Evolutionary conservation across 2,329 filamentous ascomycete species (phyloP).

Genomic region (Alternaria viburni): DNA sequence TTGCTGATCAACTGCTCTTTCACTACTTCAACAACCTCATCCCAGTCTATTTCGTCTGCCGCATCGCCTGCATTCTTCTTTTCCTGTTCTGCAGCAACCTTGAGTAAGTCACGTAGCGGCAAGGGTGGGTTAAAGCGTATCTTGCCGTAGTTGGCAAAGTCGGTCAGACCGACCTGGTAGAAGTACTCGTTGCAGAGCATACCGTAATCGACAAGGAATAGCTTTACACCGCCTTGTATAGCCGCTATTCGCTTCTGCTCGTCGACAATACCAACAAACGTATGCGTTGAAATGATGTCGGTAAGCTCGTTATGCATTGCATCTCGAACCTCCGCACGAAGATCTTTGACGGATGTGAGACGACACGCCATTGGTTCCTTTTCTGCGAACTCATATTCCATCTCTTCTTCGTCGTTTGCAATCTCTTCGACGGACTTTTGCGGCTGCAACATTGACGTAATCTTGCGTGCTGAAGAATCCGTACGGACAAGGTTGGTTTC

Average conservation of each 20-base stretch:
- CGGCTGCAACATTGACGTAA: constrained; percentile 91
- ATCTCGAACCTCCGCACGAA: constrained; percentile 81
- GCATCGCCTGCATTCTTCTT: constrained; percentile 54
- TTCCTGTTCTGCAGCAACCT: constrained; percentile 75
- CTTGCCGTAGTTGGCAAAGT: constrained; percentile 92
- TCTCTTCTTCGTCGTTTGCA: constrained; percentile 53
- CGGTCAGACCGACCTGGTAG: constrained; percentile 91
- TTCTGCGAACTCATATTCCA: constrained; percentile 75
- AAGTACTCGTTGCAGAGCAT: constrained; percentile 86
- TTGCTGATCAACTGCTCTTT: constrained; percentile 72
- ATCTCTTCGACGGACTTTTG: constrained; percentile 45
- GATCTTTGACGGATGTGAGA: constrained; percentile 82
- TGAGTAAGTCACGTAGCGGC: constrained; percentile 71
- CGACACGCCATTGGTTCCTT: constrained; percentile 73
- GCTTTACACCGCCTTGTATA: constrained; percentile 88
- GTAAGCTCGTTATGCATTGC: constrained; percentile 84
- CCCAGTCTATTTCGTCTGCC: constrained; percentile 67
- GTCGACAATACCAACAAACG: constrained; percentile 93
- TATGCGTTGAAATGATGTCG: constrained; percentile 85
- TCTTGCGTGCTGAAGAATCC: constrained; percentile 87
- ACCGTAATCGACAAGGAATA: constrained; percentile 93
- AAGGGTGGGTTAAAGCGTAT: constrained; percentile 82
- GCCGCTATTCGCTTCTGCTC: constrained; percentile 85
- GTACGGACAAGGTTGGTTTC: constrained; percentile 92
- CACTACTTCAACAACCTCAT: constrained; percentile 70